These are phyloP conservation scores for Hemileccinum impolitum DNA, from an alignment of 768 basidiomycete species.

Conservation along the genomic window DNA sequence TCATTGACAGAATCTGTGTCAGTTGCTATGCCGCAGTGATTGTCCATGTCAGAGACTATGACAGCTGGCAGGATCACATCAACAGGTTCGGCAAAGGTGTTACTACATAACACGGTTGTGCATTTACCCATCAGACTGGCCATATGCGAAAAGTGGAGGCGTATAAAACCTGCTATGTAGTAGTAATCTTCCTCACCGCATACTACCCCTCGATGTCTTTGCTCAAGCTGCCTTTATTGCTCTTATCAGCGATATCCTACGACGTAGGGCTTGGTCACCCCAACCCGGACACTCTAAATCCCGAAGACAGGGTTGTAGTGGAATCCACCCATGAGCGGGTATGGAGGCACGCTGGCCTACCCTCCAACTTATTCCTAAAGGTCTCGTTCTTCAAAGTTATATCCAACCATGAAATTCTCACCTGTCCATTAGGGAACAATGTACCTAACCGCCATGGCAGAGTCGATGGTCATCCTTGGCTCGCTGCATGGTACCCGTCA, in stretches of 20 bases:
- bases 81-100: too few relatives aligned
- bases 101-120: too few relatives aligned
- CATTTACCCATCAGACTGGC: too few relatives aligned
- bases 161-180: not conserved
- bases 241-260: slow-evolving; percentile 6
- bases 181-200: not conserved
- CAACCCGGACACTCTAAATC: not conserved
- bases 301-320: slow-evolving; percentile 8
- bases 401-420: not conserved
- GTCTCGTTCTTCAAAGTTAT: not conserved
- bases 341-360: slow-evolving; percentile 1
- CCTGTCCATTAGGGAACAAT: not conserved
- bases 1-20: too few relatives aligned
- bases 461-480: slow-evolving; percentile 1
- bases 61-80: too few relatives aligned
- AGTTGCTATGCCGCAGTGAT: too few relatives aligned
- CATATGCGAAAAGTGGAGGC: too few relatives aligned
- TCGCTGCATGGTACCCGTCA: not conserved
- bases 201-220: slow-evolving; percentile 5
- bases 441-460: not conserved
- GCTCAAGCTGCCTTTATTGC: slow-evolving; percentile 4
- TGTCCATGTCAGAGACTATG: too few relatives aligned
- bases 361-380: not conserved
- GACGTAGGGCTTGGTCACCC: not conserved
- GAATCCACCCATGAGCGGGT: not conserved